phyloP scores from a whole-genome alignment of 2,329 filamentous ascomycete genomes.

The Cladosporium sp. region DNA sequence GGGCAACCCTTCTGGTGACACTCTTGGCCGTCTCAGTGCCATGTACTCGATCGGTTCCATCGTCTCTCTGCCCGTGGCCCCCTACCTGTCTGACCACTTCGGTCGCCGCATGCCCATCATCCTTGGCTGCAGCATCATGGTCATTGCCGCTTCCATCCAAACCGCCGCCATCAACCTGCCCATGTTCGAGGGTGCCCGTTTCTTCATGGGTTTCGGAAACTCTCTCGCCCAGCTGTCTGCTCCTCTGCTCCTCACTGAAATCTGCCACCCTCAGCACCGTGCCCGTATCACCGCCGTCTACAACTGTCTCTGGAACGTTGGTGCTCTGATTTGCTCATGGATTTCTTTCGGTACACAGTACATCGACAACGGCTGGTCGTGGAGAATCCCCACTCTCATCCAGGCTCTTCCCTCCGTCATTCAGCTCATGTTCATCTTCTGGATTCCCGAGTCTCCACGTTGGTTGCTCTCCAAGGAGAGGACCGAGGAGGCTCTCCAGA shows the following conservation, averaged over 20 bases:
- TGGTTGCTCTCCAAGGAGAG: constrained; percentile 59
- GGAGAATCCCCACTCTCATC: constrained; percentile 43
- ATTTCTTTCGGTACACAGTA: constrained; percentile 22
- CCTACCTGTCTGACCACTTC: constrained; percentile 30
- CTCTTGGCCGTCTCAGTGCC: constrained; percentile 33
- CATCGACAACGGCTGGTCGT: constrained; percentile 39
- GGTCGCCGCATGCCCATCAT: constrained; percentile 28
- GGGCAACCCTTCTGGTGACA: constrained; percentile 29
- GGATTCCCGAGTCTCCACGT: constrained; percentile 58
- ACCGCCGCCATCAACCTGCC: constrained; percentile 18
- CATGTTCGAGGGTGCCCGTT: constrained; percentile 24
- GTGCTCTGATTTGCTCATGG: constrained; percentile 22
- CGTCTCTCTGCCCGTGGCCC: constrained; percentile 28
- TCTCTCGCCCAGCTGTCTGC: constrained; percentile 22
- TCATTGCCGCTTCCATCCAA: constrained; percentile 18
- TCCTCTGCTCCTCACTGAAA: constrained; percentile 22
- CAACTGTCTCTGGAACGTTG: constrained; percentile 24
- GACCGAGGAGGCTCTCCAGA: constrained; percentile 40
- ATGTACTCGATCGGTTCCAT: constrained; percentile 32
- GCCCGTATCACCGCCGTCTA: constrained; percentile 23
- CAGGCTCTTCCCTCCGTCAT: constrained; percentile 32
- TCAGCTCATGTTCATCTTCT: constrained; percentile 48
- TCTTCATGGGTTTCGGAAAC: constrained; percentile 24
- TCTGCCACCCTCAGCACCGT: constrained; percentile 23
- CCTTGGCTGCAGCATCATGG: constrained; percentile 22